A percentile compares a stretch with the other conserved stretches of the same genome.
phyloP scores from a whole-genome alignment of 1,139 yeast species.

The Suhomyces anneliseae region DNA sequence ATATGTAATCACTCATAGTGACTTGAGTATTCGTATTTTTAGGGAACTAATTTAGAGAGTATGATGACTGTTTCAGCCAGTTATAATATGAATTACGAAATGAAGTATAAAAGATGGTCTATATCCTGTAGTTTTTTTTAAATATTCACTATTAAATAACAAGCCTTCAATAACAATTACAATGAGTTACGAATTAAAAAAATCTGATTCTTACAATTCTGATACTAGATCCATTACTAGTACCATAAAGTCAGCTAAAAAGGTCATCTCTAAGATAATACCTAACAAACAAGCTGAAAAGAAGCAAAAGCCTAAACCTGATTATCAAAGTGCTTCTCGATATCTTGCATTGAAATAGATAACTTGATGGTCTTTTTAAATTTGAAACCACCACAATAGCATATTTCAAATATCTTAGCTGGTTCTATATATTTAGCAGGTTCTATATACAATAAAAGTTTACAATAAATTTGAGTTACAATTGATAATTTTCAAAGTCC shows the following conservation, averaged over 20 bases:
- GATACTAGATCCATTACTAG: conserved; percentile 6
- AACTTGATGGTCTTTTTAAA: too few relatives aligned
- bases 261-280: neutral
- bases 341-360: conserved; percentile 4
- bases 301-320: neutral
- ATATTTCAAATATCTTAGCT: too few relatives aligned
- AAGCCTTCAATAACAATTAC: neutral
- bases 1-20: too few relatives aligned
- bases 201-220: conserved; percentile 1
- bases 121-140: too few relatives aligned
- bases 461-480: neutral
- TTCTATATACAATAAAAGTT: neutral
- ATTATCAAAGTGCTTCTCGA: conserved; percentile 2
- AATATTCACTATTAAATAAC: too few relatives aligned
- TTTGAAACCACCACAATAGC: neutral
- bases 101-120: too few relatives aligned
- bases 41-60: too few relatives aligned
- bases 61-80: too few relatives aligned
- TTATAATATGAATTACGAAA: too few relatives aligned
- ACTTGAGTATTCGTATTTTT: too few relatives aligned
- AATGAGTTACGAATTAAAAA: neutral
- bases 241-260: neutral
- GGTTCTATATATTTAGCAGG: neutral
- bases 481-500: neutral
- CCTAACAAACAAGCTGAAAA: neutral